These are phyloP conservation scores for Erythrophleum ivorense DNA, from an alignment of 331 rosid species.

Conservation along the genomic window DNA sequence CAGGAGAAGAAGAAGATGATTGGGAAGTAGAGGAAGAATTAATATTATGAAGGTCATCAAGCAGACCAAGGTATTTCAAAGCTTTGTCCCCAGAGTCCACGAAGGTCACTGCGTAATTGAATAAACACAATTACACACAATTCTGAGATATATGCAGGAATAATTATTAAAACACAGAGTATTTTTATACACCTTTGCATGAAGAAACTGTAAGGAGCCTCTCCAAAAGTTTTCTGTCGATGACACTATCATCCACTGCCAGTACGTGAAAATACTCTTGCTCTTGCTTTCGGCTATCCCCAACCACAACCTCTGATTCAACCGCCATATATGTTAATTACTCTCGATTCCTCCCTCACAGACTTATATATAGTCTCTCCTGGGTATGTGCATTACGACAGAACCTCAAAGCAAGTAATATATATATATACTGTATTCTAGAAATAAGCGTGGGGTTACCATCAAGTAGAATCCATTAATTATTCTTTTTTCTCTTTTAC, in stretches of 20 bases:
- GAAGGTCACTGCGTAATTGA: slow-evolving; percentile 61
- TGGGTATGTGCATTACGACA: neutral
- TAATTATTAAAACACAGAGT: neutral
- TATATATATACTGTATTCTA: neutral
- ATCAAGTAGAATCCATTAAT: neutral
- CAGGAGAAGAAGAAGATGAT: slow-evolving; percentile 27
- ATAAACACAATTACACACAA: neutral
- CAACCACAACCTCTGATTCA: slow-evolving; percentile 13
- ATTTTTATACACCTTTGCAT: slow-evolving; percentile 52
- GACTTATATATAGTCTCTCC: neutral
- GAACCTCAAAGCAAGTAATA: neutral
- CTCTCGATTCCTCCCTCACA: too few relatives aligned
- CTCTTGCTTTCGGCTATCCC: slow-evolving; percentile 33
- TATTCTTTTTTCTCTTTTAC: neutral
- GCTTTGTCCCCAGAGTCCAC: slow-evolving; percentile 89
- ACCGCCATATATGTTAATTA: neutral
- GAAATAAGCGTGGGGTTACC: neutral
- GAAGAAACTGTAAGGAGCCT: slow-evolving; percentile 67
- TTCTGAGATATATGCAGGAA: neutral
- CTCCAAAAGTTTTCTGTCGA: slow-evolving; percentile 73
- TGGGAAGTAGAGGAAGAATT: slow-evolving; percentile 49
- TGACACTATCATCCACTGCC: slow-evolving; percentile 74
- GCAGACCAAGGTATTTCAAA: slow-evolving; percentile 69
- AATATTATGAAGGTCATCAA: slow-evolving; percentile 38
- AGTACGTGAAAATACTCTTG: slow-evolving; percentile 69